Conservation (phyloP, 371 early-diverging fungal species). For the Basidiobolus meristosporus region DNA sequence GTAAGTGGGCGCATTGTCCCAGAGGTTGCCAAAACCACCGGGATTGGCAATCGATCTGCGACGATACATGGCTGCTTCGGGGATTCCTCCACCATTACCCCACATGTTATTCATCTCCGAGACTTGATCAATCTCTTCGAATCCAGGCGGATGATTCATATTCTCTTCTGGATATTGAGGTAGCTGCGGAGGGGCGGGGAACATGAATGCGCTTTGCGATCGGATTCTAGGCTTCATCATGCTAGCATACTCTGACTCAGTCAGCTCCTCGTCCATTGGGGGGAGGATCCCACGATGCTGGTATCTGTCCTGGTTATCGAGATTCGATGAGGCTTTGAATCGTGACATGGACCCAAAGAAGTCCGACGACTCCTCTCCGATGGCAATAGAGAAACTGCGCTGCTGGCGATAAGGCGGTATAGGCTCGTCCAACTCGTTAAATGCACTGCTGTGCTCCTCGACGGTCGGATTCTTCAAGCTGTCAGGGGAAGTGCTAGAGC, state of each 20-base stretch:
- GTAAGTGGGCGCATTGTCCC: constrained; percentile 3
- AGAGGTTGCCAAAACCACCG: constrained; percentile 4
- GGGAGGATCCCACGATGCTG: background rate
- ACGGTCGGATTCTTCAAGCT: too few relatives aligned
- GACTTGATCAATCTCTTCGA: background rate
- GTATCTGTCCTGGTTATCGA: too few relatives aligned
- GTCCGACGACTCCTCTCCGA: too few relatives aligned
- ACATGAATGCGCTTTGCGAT: constrained; percentile 2
- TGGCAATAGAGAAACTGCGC: too few relatives aligned
- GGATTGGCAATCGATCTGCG: background rate
- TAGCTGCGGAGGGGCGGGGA: background rate
- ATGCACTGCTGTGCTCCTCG: too few relatives aligned
- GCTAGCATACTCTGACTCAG: background rate
- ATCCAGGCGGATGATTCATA: background rate
- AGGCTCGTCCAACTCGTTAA: too few relatives aligned
- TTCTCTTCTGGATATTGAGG: background rate
- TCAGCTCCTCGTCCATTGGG: background rate
- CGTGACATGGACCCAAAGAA: too few relatives aligned
- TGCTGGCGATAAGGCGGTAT: too few relatives aligned
- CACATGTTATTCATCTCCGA: constrained; percentile 4
- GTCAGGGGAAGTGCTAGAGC: too few relatives aligned
- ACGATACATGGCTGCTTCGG: background rate
- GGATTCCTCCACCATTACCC: constrained; percentile 3
- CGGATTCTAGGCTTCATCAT: background rate
- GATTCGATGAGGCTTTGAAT: too few relatives aligned